These are phyloP conservation scores for Bolboschoenus planiculmis DNA, from an alignment of 176 grass and related monocot species.

Conservation along the genomic window DNA sequence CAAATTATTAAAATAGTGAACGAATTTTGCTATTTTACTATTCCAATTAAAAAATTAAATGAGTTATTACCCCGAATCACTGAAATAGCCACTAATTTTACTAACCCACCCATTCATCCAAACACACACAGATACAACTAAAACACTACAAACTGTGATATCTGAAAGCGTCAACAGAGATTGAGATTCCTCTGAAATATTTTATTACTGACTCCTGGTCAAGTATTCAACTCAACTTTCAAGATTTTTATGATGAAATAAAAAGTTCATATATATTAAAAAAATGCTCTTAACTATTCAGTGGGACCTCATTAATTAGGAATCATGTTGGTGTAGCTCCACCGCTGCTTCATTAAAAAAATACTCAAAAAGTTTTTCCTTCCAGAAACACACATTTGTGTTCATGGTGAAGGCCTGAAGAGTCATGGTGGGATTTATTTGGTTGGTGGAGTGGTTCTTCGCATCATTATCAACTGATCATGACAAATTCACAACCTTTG, in stretches of 20 bases:
- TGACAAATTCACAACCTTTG: background rate
- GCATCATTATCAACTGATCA: background rate
- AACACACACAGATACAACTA: too few relatives aligned
- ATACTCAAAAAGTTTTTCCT: too few relatives aligned
- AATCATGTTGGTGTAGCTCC: background rate
- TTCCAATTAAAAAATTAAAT: too few relatives aligned
- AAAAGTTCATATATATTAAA: background rate
- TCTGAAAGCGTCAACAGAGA: too few relatives aligned
- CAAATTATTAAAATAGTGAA: too few relatives aligned
- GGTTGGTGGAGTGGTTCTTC: background rate
- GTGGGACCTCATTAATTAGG: background rate
- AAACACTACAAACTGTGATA: too few relatives aligned
- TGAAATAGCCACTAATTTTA: too few relatives aligned
- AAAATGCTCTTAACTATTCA: background rate
- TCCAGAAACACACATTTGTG: background rate
- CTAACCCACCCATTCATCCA: too few relatives aligned
- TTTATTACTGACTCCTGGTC: too few relatives aligned
- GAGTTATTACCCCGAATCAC: too few relatives aligned
- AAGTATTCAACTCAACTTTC: background rate
- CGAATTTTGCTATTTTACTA: too few relatives aligned
- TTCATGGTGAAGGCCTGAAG: background rate
- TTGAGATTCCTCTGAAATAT: too few relatives aligned
- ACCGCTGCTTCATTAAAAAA: background rate
- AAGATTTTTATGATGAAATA: background rate
- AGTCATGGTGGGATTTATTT: background rate